These are phyloP conservation scores for Citrus trifoliata DNA, from an alignment of 345 rosid species.

Conservation along the genomic window DNA sequence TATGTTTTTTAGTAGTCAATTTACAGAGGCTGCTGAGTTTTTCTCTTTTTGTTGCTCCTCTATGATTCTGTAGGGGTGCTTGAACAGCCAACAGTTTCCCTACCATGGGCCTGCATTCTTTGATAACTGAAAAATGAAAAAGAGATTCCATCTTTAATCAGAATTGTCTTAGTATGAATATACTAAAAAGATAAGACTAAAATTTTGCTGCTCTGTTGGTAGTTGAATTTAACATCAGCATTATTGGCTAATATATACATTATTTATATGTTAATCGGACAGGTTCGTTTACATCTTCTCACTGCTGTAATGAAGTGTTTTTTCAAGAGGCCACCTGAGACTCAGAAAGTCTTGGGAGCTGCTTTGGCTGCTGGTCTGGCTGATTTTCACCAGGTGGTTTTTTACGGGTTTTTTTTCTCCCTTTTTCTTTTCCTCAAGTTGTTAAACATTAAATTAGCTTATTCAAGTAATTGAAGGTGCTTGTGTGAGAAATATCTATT, in stretches of 20 bases:
- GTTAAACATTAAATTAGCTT: background rate
- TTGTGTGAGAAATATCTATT: constrained; percentile 11
- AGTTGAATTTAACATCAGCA: constrained; percentile 12
- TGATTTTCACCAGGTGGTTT: constrained; percentile 81
- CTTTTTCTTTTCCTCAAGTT: background rate
- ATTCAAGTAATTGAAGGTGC: background rate
- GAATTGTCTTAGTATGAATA: background rate
- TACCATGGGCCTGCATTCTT: background rate
- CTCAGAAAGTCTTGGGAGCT: constrained; percentile 83
- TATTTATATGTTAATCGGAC: constrained; percentile 25
- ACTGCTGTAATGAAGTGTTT: constrained; percentile 96
- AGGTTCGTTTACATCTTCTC: constrained; percentile 97
- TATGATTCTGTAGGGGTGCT: background rate
- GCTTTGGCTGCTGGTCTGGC: constrained; percentile 86
- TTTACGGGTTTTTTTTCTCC: background rate
- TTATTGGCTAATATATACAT: constrained; percentile 7
- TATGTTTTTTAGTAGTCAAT: background rate
- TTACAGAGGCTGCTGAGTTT: background rate
- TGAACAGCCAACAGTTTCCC: background rate
- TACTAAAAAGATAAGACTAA: background rate
- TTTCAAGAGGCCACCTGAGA: constrained; percentile 94
- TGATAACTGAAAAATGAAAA: background rate
- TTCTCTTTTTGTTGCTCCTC: background rate
- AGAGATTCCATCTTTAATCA: background rate
- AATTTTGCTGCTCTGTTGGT: background rate